These are phyloP conservation scores for Trifolium subterraneum DNA, from an alignment of 306 rosid species.

Conservation along the genomic window DNA sequence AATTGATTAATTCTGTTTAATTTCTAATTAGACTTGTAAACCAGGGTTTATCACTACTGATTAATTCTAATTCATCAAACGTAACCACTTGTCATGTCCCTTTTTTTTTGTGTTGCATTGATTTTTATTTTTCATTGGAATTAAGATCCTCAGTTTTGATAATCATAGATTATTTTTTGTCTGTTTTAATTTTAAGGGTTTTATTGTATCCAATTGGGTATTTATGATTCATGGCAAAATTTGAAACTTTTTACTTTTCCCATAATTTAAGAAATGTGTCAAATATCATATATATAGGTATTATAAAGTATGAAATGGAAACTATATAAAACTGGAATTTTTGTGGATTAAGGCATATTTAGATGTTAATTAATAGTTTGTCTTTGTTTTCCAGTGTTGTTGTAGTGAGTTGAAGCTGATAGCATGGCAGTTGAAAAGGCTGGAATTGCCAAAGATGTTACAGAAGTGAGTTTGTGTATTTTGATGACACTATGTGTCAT, in stretches of 20 bases:
- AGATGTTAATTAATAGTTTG: conserved; percentile 16
- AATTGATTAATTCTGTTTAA: background rate
- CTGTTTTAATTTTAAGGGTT: background rate
- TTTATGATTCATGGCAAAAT: conserved; percentile 17
- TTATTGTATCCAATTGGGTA: background rate
- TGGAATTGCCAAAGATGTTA: conserved; percentile 72
- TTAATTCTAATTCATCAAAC: background rate
- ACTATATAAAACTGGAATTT: too few relatives aligned
- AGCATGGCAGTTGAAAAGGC: conserved; percentile 62
- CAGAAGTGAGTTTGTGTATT: conserved; percentile 59
- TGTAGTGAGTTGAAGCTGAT: conserved; percentile 35
- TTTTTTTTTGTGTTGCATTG: background rate
- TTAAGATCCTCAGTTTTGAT: conserved; percentile 17
- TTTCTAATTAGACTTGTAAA: conserved; percentile 15
- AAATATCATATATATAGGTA: background rate
- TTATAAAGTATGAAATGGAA: too few relatives aligned
- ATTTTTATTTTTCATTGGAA: conserved; percentile 4
- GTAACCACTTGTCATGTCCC: background rate
- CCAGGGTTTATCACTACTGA: background rate
- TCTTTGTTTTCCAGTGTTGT: conserved; percentile 31
- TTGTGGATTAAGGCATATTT: background rate
- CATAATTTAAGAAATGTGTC: background rate
- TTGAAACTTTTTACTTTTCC: background rate
- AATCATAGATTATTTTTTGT: background rate
- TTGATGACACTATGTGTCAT: background rate